Evolutionary conservation across 192 early-diverging fungal genomes (phyloP).

Genomic region (Entophlyctis luteolus): DNA sequence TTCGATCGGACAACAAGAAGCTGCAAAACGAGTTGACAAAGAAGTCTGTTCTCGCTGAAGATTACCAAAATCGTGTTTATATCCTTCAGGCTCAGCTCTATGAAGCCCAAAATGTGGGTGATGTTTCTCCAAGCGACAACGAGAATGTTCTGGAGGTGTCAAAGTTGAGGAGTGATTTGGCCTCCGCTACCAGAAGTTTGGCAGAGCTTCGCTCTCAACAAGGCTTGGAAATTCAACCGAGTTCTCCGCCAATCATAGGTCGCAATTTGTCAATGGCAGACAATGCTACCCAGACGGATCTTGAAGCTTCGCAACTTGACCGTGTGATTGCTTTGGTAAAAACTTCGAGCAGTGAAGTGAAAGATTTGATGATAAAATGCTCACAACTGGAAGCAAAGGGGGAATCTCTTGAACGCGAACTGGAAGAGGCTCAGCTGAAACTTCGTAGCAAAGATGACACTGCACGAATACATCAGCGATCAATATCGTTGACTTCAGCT

Average conservation of each 20-base stretch:
- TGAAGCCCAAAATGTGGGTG: not conserved
- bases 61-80: not conserved
- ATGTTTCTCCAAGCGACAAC: too few species aligned
- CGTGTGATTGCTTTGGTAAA: not conserved
- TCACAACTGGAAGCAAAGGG: not conserved
- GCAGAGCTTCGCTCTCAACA: too few species aligned
- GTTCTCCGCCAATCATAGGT: too few species aligned
- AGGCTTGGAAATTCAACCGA: too few species aligned
- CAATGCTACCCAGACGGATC: conserved; percentile 2
- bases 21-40: not conserved
- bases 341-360: not conserved
- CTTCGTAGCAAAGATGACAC: not conserved
- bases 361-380: too few species aligned
- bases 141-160: too few species aligned
- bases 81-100: conserved; percentile 4
- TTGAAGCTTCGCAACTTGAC: not conserved
- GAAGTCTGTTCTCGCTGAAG: not conserved
- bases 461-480: not conserved
- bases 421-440: not conserved
- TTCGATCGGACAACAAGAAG: not conserved
- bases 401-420: not conserved
- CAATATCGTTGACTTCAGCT: not conserved
- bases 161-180: too few species aligned
- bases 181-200: too few species aligned
- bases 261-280: too few species aligned